Base-by-base conservation (phyloP, 257 asterid genomes). In the Asclepias syriaca region DNA sequence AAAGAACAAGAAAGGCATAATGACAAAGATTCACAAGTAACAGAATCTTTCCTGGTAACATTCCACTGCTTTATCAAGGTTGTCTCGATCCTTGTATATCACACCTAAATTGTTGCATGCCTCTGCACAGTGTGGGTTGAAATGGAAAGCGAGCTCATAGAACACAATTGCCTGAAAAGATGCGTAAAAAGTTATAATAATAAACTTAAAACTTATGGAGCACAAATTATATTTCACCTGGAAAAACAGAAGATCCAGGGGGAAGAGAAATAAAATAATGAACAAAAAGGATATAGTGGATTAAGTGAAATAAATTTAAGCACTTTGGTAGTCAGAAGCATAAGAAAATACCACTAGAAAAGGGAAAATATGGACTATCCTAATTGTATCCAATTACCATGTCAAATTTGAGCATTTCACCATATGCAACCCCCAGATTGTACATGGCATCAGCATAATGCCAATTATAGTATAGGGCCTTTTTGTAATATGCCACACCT, bases 391-490 rank as follows among this genome's bases (percentile, higher is more conserved):
- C 37, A 59, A 67, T 68, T 65, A 95, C 99, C 99, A 88, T 95
- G 86, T 95, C 99, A 85, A 95, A 92, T 81, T 88, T 87, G 83
- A 95, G 92, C 98, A 92, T 92, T 87, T 95, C 99, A 84, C 98
- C 98, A 86, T 95, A 95, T 55, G 99, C 99, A 80, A 95, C 99
- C 9, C 99, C 99, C 73, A 95, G 89, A 84, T 95, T 95, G 84
- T 95, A 95, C 99, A 95, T 90, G 74, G 99, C 99, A 86, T 95
- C 99, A 74, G 99, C 98, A 76, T 95, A 95, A 77, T 92, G 99
- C 98, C 98, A 95, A 75, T 95, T 95, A 78, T 92, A 95, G 81
- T 78, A 88, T 45, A 95, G 89, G 63, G 99, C 99, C 77, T 87
- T 92, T 88, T 92, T 90, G 81, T 95, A 95, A 78, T 88, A 90